phyloP scores from a whole-genome alignment of 176 grass and related monocot species.

The Carex cristatella region DNA sequence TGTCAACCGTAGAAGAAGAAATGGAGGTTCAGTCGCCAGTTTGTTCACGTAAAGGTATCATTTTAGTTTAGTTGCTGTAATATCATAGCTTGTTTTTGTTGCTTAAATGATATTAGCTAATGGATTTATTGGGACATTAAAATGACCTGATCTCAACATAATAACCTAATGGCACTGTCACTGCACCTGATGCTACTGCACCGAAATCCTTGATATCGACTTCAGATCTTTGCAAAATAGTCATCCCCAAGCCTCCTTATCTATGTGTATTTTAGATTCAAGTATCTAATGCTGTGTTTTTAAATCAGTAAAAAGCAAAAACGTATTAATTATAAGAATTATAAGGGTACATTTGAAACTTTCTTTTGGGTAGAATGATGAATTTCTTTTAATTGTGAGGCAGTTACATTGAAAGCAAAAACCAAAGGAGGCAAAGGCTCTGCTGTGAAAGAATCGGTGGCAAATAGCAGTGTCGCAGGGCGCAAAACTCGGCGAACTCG shows the following conservation, averaged over 20 bases:
- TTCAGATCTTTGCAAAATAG: neutral
- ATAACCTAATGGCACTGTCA: neutral
- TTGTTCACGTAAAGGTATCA: conserved; percentile 42
- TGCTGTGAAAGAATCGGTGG: conserved; percentile 21
- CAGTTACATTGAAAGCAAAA: conserved; percentile 34
- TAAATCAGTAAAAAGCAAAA: neutral
- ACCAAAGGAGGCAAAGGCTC: conserved; percentile 32
- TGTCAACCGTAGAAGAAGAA: conserved; percentile 27
- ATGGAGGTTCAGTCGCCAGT: conserved; percentile 40
- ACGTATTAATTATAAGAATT: neutral
- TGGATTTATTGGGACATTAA: neutral
- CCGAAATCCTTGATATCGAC: neutral
- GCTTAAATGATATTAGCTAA: neutral
- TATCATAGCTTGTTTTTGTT: too few relatives aligned
- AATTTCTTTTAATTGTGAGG: conserved; percentile 1
- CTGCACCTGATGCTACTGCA: neutral
- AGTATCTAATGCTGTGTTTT: neutral
- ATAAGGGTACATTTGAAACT: neutral
- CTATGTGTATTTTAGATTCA: neutral
- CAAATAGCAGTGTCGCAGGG: conserved; percentile 33
- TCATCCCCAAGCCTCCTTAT: neutral
- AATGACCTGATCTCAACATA: neutral
- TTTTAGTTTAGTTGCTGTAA: neutral
- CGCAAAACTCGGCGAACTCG: conserved; percentile 29
- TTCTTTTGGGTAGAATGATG: conserved; percentile 6